phyloP scores from a whole-genome alignment of 129 eudicot species.

The Cynara cardunculus region DNA sequence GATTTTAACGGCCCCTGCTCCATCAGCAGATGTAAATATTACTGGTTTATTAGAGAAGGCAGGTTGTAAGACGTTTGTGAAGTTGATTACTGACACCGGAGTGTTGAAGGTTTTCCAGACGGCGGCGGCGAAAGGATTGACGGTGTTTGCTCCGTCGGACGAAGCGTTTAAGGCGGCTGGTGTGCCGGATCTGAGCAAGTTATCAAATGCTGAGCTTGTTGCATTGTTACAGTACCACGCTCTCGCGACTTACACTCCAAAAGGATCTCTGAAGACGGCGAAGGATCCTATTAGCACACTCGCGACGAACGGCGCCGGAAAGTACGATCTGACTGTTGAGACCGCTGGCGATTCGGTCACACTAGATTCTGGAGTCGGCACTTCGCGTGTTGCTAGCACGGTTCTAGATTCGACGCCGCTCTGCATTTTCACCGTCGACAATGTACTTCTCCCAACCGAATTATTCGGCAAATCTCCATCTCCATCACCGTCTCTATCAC shows the following conservation, averaged over 20 bases:
- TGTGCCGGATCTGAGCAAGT: constrained; percentile 59
- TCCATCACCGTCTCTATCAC: constrained; percentile 62
- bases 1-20: constrained; percentile 56
- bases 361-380: constrained; percentile 60
- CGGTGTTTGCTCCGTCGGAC: constrained; percentile 78
- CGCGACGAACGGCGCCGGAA: constrained; percentile 78
- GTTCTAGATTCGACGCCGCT: constrained; percentile 74
- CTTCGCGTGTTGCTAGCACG: constrained; percentile 64
- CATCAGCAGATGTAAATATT: constrained; percentile 51
- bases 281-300: constrained; percentile 49
- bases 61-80: constrained; percentile 54
- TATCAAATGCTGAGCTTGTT: constrained; percentile 64
- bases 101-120: constrained; percentile 54
- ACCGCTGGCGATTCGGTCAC: constrained; percentile 75
- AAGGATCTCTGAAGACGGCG: constrained; percentile 62
- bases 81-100: constrained; percentile 41
- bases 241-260: constrained; percentile 53
- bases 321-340: constrained; percentile 44
- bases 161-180: constrained; percentile 77
- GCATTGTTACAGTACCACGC: constrained; percentile 75
- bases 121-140: constrained; percentile 54
- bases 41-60: constrained; percentile 47
- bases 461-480: constrained; percentile 50
- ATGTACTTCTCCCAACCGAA: constrained; percentile 61
- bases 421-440: constrained; percentile 76